These are phyloP conservation scores for Ustilago vetiveriae DNA, from an alignment of 1,284 basidiomycete species.

Conservation along the genomic window DNA sequence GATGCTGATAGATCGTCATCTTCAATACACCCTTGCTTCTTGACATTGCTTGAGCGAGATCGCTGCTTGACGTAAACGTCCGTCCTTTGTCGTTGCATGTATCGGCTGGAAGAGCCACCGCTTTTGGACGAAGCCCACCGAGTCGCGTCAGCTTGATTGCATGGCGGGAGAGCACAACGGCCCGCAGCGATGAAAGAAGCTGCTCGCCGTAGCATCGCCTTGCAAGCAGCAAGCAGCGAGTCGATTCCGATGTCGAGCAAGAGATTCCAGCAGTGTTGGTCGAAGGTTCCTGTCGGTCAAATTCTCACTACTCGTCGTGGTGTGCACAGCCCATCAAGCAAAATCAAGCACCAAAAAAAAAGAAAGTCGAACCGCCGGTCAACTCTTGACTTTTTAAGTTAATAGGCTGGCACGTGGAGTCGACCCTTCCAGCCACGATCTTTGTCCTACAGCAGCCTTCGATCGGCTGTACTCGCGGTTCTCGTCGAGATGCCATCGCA, in stretches of 20 bases:
- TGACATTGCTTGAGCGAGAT: neutral
- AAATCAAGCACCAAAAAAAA: neutral
- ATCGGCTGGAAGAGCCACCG: conserved; percentile 37
- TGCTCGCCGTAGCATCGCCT: conserved; percentile 4
- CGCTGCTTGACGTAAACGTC: conserved; percentile 46
- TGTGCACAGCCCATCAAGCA: neutral
- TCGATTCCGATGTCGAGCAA: neutral
- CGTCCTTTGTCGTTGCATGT: conserved; percentile 39
- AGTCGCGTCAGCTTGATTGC: neutral
- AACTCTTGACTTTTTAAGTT: neutral
- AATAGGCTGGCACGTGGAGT: neutral
- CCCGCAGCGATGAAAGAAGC: neutral
- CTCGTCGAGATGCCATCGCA: neutral
- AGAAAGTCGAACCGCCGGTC: conserved; percentile 2
- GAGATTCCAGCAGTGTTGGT: too few relatives aligned
- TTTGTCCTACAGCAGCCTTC: too few relatives aligned
- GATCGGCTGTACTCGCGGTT: neutral
- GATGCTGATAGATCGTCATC: conserved; percentile 6
- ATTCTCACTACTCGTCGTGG: too few relatives aligned
- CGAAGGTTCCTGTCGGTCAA: conserved; percentile 2
- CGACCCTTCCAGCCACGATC: neutral
- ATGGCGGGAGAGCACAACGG: neutral
- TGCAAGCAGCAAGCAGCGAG: neutral
- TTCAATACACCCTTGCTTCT: neutral
- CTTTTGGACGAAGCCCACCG: conserved; percentile 34